Percentiles rank a stretch among this genome's conserved stretches.
Evolutionary conservation across 108 stramenopile genomes (phyloP).

Genomic region (Poteriospumella lacustris): DNA sequence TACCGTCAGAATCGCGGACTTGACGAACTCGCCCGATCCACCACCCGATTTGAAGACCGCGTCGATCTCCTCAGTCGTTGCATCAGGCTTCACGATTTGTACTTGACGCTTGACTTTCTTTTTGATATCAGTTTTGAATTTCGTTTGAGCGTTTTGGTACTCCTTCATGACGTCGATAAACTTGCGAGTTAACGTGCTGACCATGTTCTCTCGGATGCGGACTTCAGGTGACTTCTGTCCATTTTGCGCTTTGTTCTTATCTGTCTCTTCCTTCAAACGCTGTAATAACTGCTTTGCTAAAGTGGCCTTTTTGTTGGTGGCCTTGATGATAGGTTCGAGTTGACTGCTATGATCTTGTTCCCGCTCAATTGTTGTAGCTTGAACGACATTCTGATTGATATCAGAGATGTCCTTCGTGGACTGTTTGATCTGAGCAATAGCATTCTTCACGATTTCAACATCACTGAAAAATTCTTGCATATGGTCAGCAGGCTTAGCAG

Average conservation of each 20-base stretch:
- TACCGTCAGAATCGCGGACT: slow-evolving; percentile 41
- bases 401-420: slow-evolving; percentile 42
- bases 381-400: slow-evolving; percentile 46
- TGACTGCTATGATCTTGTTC: slow-evolving; percentile 42
- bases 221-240: slow-evolving; percentile 43
- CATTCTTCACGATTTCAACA: slow-evolving; percentile 47
- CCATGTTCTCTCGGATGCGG: slow-evolving; percentile 71
- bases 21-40: slow-evolving; percentile 63
- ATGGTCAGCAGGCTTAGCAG: slow-evolving; percentile 11
- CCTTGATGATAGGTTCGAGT: slow-evolving; percentile 31
- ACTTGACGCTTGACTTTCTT: slow-evolving; percentile 88
- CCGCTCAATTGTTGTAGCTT: slow-evolving; percentile 34
- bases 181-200: slow-evolving; percentile 84
- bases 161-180: slow-evolving; percentile 95
- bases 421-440: slow-evolving; percentile 46
- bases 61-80: slow-evolving; percentile 91
- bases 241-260: slow-evolving; percentile 39
- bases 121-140: slow-evolving; percentile 91
- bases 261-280: slow-evolving; percentile 52
- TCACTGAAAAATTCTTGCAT: slow-evolving; percentile 55
- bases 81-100: slow-evolving; percentile 85
- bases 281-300: slow-evolving; percentile 53
- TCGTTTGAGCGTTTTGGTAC: slow-evolving; percentile 81
- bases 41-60: slow-evolving; percentile 83
- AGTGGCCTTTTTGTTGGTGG: slow-evolving; percentile 46